Base-by-base conservation (phyloP, 2,329 filamentous ascomycete species). In the Colletotrichum aenigma region DNA sequence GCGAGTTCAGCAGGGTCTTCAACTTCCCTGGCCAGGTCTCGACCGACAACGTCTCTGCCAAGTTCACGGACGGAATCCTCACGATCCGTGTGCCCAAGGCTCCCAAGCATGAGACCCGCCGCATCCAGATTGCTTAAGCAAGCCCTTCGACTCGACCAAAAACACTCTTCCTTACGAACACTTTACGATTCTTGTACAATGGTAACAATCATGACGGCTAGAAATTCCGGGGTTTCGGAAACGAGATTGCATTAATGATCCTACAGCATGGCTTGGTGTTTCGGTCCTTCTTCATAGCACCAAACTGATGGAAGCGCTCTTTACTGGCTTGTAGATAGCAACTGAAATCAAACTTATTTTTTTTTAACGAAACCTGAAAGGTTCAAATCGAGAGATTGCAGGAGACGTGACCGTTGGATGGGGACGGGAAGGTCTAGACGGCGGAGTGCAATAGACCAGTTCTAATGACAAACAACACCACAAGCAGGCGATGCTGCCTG, bases 1-100 rank as follows among this genome's bases (percentile, higher is more conserved):
- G 93, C 82, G 89, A 92, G 78, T 95, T 95, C 85, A 88, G 90
- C 65, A 90, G 93, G 77, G 91, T 88, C 75, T 95, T 95, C 86
- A 90, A 87, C 82, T 95, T 95, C 87, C 92, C 93, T 1, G 84
- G 85, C 68, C 89, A 89, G 32, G 89, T 95, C 76, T 91, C 94
- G 80, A 89, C 91, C 79, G 90, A 92, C 18, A 84, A 80, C 4
- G 93, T 95, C 71, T 87, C 84, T 60, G 93, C 93, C 66, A 88
- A 82, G 70, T 89, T 95, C 79, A 89, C 91, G 83, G 90, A 94
- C 76, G 93, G 93, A 32, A 87, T 94, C 77, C 86, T 95, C 78
- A 90, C 83, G 78, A 88, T 95, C 75, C 81, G 87, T 30, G 89
- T 95, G 21, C 93, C 93, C 66, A 95, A 94, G 88, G 89, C 90